A percentile compares a stretch with the other conserved stretches of the same genome.
Conservation (phyloP, 2,329 filamentous ascomycete species). For the Stemphylium lycopersici region DNA sequence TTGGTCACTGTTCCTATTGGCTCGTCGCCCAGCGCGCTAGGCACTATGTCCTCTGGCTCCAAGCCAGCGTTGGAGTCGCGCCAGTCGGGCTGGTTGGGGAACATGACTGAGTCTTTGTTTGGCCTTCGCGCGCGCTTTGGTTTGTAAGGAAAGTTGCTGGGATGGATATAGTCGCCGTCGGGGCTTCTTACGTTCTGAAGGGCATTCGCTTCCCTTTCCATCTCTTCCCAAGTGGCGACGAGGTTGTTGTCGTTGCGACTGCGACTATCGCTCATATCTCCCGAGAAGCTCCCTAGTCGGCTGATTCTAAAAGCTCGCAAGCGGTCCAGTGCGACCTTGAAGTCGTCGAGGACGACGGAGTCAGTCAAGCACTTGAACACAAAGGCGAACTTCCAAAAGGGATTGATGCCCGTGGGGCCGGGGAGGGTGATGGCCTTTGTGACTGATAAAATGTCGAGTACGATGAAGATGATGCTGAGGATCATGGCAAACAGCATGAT, state of each 20-base stretch:
- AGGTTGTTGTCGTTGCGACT: constrained; percentile 38
- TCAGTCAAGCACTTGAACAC: constrained; percentile 73
- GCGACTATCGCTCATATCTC: constrained; percentile 44
- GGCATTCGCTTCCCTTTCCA: constrained; percentile 38
- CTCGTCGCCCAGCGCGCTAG: constrained; percentile 33
- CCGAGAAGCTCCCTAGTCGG: constrained; percentile 46
- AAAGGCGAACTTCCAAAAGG: constrained; percentile 69
- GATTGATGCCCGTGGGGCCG: constrained; percentile 63
- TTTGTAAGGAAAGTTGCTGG: constrained; percentile 38
- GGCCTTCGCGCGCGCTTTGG: constrained; percentile 24
- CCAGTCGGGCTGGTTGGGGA: constrained; percentile 23
- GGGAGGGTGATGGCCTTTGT: constrained; percentile 54
- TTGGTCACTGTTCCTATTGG: constrained; percentile 22
- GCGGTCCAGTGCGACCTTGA: constrained; percentile 64
- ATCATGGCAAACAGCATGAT: constrained; percentile 67
- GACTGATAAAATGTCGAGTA: constrained; percentile 67
- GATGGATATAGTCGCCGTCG: constrained; percentile 39
- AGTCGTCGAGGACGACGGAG: constrained; percentile 70
- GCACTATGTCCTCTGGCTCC: constrained; percentile 39
- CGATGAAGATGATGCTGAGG: constrained; percentile 65
- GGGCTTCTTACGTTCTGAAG: constrained; percentile 35
- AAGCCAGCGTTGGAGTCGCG: constrained; percentile 20
- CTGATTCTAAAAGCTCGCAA: constrained; percentile 54
- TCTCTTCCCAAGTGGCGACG: constrained; percentile 44
- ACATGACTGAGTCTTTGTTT: constrained; percentile 35